A percentile compares a stretch with the other conserved stretches of the same genome.
Conservation (phyloP, 139 green algal genomes). For the Chlamydomonas sp. region DNA sequence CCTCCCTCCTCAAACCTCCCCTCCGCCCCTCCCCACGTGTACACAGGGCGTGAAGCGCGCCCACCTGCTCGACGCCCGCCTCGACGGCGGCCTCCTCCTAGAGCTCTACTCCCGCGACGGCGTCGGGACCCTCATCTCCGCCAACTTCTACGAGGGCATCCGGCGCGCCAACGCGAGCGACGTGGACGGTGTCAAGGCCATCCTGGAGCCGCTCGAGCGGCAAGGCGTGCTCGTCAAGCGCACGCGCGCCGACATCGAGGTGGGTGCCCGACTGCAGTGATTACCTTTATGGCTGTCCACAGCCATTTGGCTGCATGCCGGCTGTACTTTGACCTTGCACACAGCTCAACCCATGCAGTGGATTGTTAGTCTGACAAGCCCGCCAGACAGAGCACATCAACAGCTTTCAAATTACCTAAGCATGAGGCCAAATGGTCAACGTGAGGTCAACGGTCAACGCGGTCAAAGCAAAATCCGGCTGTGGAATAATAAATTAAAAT, state of each 20-base stretch:
- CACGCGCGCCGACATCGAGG: slow-evolving; percentile 41
- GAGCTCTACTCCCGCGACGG: slow-evolving; percentile 95
- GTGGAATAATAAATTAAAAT: too few relatives aligned
- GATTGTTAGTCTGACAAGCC: too few relatives aligned
- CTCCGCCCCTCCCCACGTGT: not conserved
- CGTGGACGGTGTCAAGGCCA: slow-evolving; percentile 38
- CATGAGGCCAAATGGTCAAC: too few relatives aligned
- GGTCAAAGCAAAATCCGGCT: too few relatives aligned
- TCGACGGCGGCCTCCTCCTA: slow-evolving; percentile 76
- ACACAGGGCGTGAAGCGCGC: slow-evolving; percentile 58
- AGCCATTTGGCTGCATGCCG: too few relatives aligned
- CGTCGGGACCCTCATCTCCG: slow-evolving; percentile 84
- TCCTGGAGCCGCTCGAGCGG: slow-evolving; percentile 62
- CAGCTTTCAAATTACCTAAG: too few relatives aligned
- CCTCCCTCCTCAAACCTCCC: not conserved
- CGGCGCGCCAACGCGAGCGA: slow-evolving; percentile 57
- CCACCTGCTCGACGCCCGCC: slow-evolving; percentile 68
- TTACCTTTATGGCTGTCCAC: too few relatives aligned
- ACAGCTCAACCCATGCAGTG: too few relatives aligned
- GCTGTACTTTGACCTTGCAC: too few relatives aligned
- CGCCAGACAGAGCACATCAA: too few relatives aligned
- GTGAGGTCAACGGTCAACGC: too few relatives aligned
- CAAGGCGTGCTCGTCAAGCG: slow-evolving; percentile 53
- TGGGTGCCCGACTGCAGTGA: too few relatives aligned
- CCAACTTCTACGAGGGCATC: slow-evolving; percentile 92